A percentile compares a stretch with the other conserved stretches of the same genome.
phyloP scores from a whole-genome alignment of 2,329 filamentous ascomycete species.

The Daldinia sp. region DNA sequence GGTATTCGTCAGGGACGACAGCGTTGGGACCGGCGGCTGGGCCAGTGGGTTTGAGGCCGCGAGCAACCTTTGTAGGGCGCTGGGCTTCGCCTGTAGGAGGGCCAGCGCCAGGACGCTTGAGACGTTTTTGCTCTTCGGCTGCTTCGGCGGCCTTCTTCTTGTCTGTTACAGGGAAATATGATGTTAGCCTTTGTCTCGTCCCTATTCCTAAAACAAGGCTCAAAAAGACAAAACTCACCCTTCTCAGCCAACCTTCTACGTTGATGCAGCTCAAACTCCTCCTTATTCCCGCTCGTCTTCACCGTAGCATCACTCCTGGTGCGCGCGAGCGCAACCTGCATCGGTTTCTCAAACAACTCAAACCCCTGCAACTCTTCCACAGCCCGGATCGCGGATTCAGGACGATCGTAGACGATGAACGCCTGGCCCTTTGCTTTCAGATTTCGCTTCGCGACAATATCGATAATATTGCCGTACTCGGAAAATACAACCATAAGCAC shows the following conservation, averaged over 20 bases:
- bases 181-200: neutral
- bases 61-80: slow-evolving; percentile 74
- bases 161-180: slow-evolving; percentile 51
- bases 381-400: slow-evolving; percentile 80
- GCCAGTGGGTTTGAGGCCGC: slow-evolving; percentile 77
- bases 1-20: slow-evolving; percentile 94
- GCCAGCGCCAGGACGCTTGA: slow-evolving; percentile 66
- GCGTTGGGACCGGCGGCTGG: slow-evolving; percentile 63
- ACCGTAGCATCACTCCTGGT: slow-evolving; percentile 90
- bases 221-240: slow-evolving; percentile 63
- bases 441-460: slow-evolving; percentile 88
- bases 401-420: slow-evolving; percentile 87
- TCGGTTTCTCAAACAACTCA: slow-evolving; percentile 89
- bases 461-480: slow-evolving; percentile 86
- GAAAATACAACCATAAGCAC: slow-evolving; percentile 81
- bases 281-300: slow-evolving; percentile 72
- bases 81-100: slow-evolving; percentile 57
- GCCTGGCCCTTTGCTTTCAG: slow-evolving; percentile 94
- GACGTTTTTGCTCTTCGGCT: slow-evolving; percentile 78
- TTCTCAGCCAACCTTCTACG: slow-evolving; percentile 85
- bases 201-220: no score
- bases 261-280: slow-evolving; percentile 91
- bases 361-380: slow-evolving; percentile 93
- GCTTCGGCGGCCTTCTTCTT: slow-evolving; percentile 84
- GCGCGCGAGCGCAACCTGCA: slow-evolving; percentile 83